Evolutionary conservation across 1,284 basidiomycete species (phyloP).

Genomic region (Porogramme epimiltina): DNA sequence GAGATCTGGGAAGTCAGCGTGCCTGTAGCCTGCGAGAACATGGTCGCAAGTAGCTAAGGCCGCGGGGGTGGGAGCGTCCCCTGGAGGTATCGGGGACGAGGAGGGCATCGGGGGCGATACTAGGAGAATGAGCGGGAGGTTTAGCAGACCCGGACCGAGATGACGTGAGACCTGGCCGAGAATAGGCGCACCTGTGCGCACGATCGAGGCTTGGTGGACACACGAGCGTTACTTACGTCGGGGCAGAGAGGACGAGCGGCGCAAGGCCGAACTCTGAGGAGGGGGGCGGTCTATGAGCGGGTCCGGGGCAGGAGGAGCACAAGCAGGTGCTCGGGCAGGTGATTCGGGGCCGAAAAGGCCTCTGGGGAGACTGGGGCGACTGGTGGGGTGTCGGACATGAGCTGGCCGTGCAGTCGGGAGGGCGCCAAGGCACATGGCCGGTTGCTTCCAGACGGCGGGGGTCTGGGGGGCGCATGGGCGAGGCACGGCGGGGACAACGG

Average conservation of each 20-base stretch:
- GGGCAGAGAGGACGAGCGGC: too few relatives aligned
- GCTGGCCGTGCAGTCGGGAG: too few relatives aligned
- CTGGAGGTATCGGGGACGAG: constrained; percentile 6
- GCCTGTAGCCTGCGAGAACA: constrained; percentile 23
- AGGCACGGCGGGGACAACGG: background rate
- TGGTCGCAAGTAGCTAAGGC: constrained; percentile 8
- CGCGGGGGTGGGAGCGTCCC: constrained; percentile 8
- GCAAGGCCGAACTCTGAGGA: too few relatives aligned
- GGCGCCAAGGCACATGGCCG: too few relatives aligned
- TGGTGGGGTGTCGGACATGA: too few relatives aligned
- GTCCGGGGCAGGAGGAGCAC: too few relatives aligned
- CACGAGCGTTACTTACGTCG: too few relatives aligned
- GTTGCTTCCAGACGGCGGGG: too few relatives aligned
- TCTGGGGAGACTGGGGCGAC: background rate
- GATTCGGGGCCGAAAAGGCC: background rate
- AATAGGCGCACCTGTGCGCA: too few relatives aligned
- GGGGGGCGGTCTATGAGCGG: too few relatives aligned
- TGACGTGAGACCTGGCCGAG: constrained; percentile 14
- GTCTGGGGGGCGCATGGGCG: background rate
- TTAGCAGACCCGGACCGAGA: constrained; percentile 18
- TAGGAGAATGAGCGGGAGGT: constrained; percentile 5
- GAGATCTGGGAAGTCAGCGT: constrained; percentile 25
- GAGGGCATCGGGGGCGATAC: constrained; percentile 10
- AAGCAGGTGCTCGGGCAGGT: too few relatives aligned
- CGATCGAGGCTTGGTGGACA: too few relatives aligned